Evolutionary conservation across 345 rosid species (phyloP), one percentile per base, ranked within the genome.

Genomic region (Isatis tinctoria): DNA sequence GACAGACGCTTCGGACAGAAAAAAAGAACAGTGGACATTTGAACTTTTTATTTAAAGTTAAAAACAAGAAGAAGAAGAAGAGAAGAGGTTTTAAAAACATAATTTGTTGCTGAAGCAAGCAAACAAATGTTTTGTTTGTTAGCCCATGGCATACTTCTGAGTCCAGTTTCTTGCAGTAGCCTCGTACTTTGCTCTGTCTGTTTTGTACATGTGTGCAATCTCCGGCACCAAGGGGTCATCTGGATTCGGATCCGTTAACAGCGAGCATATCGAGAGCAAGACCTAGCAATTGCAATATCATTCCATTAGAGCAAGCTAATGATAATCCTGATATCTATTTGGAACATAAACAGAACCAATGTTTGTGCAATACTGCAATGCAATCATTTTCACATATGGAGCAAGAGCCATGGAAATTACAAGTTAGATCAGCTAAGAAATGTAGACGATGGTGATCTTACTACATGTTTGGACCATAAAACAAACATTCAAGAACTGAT

Each of bases 121-220:
- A 44, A 44, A 30, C 16, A 48, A 27, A 43, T 28, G 39, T 14
- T 12, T 5, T 54, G 60, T 54, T 35, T 37, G 72, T 70, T 39
- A 80, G 72, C 61, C 77, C 72, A 59, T 61, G 36, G 79, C 69
- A 45, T 72, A 75, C 68, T 75, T 72, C 51, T 44, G 62, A 59
- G 75, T 36, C 70, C 72, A 70, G 73, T 65, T 79, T 70, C 74
- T 51, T 14, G 74, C 83, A 51, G 79, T 80, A 26, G 45, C 69
- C 33, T 64, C 70, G 45, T 69, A 59, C 60, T 51, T 76, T 54
- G 59, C 54, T n/a, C 33, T 45, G 72, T 75, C 76, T 5, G 77
- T 74, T 74, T 79, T 79, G 52, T 71, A 79, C 75, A 74, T 64
- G 44, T 79, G 82, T 37, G 79, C 79, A 30, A 79, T 74, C 73